Evolutionary conservation across 345 rosid species (phyloP).

Genomic region (Tarenaya hassleriana): DNA sequence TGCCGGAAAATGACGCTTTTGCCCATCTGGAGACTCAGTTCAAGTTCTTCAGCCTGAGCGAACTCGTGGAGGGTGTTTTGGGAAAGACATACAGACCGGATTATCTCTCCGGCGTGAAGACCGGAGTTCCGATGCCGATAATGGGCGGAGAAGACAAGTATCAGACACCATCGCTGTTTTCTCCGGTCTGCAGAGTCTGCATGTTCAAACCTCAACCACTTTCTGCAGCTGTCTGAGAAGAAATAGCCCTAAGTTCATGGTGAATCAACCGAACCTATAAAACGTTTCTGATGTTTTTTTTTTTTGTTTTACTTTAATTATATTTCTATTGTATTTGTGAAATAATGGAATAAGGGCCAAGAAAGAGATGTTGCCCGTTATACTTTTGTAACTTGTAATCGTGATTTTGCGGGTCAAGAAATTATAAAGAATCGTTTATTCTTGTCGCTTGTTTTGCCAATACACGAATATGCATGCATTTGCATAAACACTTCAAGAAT

Average conservation of each 20-base stretch:
- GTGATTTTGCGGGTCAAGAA: no score
- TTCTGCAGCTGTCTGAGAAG: slow-evolving; percentile 22
- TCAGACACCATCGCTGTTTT: slow-evolving; percentile 57
- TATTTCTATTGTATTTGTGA: no score
- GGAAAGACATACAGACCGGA: slow-evolving; percentile 69
- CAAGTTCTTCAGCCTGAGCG: slow-evolving; percentile 47
- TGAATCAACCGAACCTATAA: no score
- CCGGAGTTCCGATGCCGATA: slow-evolving; percentile 74
- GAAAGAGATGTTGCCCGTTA: no score
- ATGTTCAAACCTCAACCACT: slow-evolving; percentile 44
- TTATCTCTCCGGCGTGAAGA: slow-evolving; percentile 59
- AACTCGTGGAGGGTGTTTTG: slow-evolving; percentile 61
- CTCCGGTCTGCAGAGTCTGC: slow-evolving; percentile 57
- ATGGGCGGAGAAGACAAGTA: slow-evolving; percentile 85
- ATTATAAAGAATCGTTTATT: no score
- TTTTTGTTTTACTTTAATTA: no score
- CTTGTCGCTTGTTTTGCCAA: no score
- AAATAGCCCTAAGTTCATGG: not conserved
- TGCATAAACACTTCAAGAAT: no score
- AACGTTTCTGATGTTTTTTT: no score
- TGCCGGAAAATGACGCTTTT: slow-evolving; percentile 54
- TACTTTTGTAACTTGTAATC: no score
- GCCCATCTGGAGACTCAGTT: slow-evolving; percentile 84
- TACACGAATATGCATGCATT: no score
- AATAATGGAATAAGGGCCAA: no score